These are phyloP conservation scores for Kalanchoe fedtschenkoi DNA, from an alignment of 164 flowering plant species.

Conservation along the genomic window DNA sequence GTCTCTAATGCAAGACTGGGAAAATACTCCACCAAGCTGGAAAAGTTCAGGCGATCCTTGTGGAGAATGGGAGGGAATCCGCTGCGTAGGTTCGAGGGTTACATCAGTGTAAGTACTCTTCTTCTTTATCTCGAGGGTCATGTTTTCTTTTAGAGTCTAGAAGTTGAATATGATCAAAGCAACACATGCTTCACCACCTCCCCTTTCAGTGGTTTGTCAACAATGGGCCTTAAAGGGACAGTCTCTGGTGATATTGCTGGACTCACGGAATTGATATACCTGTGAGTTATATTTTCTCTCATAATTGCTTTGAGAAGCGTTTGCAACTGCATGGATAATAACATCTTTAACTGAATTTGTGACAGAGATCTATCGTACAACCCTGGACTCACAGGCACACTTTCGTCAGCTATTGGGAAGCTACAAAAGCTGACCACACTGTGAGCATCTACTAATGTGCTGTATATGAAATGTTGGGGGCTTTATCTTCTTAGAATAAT, in stretches of 20 bases:
- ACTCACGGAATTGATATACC: slow-evolving; percentile 53
- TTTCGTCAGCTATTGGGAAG: slow-evolving; percentile 57
- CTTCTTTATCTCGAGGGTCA: no score
- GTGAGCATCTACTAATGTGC: slow-evolving; percentile 34
- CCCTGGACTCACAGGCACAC: slow-evolving; percentile 51
- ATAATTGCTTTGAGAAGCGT: background rate
- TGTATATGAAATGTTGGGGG: background rate
- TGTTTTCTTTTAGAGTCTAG: background rate
- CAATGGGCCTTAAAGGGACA: slow-evolving; percentile 60
- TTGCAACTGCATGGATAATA: background rate
- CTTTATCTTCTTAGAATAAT: background rate
- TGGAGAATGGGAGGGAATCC: slow-evolving; percentile 76
- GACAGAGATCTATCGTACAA: slow-evolving; percentile 86
- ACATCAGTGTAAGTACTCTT: slow-evolving; percentile 50
- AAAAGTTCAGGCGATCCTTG: slow-evolving; percentile 61
- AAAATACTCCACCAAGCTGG: slow-evolving; percentile 83
- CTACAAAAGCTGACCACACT: slow-evolving; percentile 48
- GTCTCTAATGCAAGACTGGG: slow-evolving; percentile 48
- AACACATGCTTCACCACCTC: background rate
- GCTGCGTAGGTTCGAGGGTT: slow-evolving; percentile 58
- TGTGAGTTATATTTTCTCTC: slow-evolving; percentile 37
- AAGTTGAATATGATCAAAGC: background rate
- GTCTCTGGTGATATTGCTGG: slow-evolving; percentile 67
- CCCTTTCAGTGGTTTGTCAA: slow-evolving; percentile 59
- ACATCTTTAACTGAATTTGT: background rate